These are phyloP conservation scores for Eimeria zaria DNA, from an alignment of 169 alveolate species.

Conservation along the genomic window DNA sequence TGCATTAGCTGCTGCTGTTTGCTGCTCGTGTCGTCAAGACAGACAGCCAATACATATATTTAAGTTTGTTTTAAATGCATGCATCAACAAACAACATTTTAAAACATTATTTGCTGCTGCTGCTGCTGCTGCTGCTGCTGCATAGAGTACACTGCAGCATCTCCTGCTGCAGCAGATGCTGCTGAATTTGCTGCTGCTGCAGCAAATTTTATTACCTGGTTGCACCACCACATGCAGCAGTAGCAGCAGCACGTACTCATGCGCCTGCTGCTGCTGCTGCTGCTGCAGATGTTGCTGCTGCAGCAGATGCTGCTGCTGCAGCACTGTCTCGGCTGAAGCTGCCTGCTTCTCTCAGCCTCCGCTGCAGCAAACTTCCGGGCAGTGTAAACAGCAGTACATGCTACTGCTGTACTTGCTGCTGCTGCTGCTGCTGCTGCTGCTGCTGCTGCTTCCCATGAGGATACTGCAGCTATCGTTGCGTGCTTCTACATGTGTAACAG, in stretches of 20 bases:
- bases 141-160: no score
- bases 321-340: background rate
- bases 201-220: no score
- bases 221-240: no score
- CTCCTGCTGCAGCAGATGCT: no score
- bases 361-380: background rate
- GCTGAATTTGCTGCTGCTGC: no score
- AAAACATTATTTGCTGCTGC: background rate
- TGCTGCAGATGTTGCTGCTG: no score
- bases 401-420: background rate
- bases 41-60: background rate
- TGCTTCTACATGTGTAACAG: no score
- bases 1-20: background rate
- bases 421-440: constrained; percentile 8
- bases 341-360: background rate
- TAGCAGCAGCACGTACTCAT: no score
- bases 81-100: background rate
- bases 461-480: background rate
- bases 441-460: background rate
- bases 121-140: no score
- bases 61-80: background rate
- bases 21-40: background rate
- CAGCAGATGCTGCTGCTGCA: background rate
- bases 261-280: no score
- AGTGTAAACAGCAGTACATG: background rate